phyloP scores from a whole-genome alignment of 1,139 yeast genomes.

The Lodderomyces orthopsilosis region DNA sequence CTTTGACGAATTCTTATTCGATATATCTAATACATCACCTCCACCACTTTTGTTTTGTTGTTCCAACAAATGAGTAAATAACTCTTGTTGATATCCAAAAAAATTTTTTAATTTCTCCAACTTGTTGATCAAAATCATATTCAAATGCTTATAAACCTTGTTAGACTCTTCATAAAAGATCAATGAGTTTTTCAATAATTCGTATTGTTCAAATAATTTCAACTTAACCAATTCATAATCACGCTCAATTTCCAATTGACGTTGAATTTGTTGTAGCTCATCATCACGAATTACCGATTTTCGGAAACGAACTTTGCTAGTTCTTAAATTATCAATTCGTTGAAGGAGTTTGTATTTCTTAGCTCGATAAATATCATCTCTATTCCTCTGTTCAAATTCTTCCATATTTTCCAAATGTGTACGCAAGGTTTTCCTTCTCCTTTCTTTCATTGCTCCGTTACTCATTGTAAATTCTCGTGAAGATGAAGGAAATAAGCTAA shows the following conservation, averaged over 20 bases:
- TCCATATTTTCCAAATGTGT: conserved; percentile 20
- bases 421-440: conserved; percentile 22
- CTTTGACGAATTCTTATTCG: conserved; percentile 35
- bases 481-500: conserved; percentile 11
- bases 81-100: conserved; percentile 35
- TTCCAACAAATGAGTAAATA: conserved; percentile 25
- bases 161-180: conserved; percentile 41
- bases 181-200: conserved; percentile 31
- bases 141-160: conserved; percentile 33
- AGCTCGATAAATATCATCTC: conserved; percentile 21
- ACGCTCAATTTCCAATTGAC: conserved; percentile 20
- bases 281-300: conserved; percentile 26
- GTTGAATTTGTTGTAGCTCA: conserved; percentile 22
- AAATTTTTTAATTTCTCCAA: conserved; percentile 40
- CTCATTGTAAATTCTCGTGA: conserved; percentile 23
- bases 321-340: conserved; percentile 25
- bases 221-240: conserved; percentile 38
- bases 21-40: conserved; percentile 32
- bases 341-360: conserved; percentile 24
- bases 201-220: conserved; percentile 34
- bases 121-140: conserved; percentile 30
- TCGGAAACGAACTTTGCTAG: conserved; percentile 20
- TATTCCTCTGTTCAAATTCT: conserved; percentile 16
- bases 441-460: conserved; percentile 26
- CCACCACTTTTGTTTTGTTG: conserved; percentile 12